Evolutionary conservation across 768 basidiomycete species (phyloP).

Genomic region (Suillus cothurnatus): DNA sequence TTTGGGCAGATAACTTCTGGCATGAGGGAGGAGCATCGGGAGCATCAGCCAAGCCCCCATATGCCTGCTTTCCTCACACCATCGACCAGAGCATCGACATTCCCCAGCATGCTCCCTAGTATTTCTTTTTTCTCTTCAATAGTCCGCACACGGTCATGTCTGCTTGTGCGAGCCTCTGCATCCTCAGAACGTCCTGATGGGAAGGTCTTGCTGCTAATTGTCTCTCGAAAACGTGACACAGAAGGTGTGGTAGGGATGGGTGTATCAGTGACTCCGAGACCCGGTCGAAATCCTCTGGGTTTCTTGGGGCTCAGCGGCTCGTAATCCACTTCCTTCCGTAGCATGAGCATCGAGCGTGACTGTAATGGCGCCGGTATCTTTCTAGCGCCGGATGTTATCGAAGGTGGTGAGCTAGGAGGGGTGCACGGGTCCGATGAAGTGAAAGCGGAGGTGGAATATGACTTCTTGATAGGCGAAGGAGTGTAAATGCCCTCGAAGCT

Average conservation of each 20-base stretch:
- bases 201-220: slow-evolving; percentile 1
- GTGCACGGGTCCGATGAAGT: slow-evolving; percentile 20
- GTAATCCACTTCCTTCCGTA: slow-evolving; percentile 72
- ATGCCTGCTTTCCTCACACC: slow-evolving; percentile 85
- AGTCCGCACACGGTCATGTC: slow-evolving; percentile 41
- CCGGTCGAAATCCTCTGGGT: slow-evolving; percentile 31
- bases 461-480: slow-evolving; percentile 48
- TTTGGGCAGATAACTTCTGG: neutral
- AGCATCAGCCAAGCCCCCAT: slow-evolving; percentile 66
- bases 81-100: slow-evolving; percentile 89
- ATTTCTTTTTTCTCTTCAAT: slow-evolving; percentile 85
- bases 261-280: slow-evolving; percentile 33
- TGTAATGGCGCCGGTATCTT: slow-evolving; percentile 31
- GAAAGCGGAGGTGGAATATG: slow-evolving; percentile 23
- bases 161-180: slow-evolving; percentile 19
- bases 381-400: slow-evolving; percentile 26
- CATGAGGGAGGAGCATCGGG: neutral
- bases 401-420: slow-evolving; percentile 29
- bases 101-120: slow-evolving; percentile 81
- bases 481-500: slow-evolving; percentile 30
- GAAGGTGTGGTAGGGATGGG: slow-evolving; percentile 8
- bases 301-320: slow-evolving; percentile 74
- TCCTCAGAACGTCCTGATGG: slow-evolving; percentile 3
- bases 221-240: slow-evolving; percentile 14
- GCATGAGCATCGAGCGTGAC: slow-evolving; percentile 60